Evolutionary conservation across 805 yeast genomes (phyloP), one percentile per base, ranked within the genome.

Genomic region (Candida ovalis): DNA sequence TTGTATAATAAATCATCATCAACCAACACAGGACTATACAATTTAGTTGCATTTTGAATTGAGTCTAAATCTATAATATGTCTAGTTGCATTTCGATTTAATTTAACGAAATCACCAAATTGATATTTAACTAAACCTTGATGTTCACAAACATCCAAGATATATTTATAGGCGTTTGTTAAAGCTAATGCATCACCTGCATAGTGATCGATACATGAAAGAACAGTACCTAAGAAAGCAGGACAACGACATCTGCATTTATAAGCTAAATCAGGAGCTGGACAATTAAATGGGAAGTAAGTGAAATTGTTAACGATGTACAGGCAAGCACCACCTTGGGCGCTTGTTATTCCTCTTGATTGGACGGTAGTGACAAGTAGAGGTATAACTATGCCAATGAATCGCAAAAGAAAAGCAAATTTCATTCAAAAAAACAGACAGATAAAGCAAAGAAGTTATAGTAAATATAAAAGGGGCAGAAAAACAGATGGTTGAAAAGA

Each of bases 271-370:
- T 70, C 75, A 1, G 64, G 64, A 19, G 54, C 44, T 28, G 47
- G 33, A 53, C 72, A 70, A 44, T 66, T 60, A 46, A 68, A 67
- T 21, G 70, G 70, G 42, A 59, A 63, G 7, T 55, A 50, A 2
- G 69, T 61, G 19, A 64, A 51, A 44, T 69, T 68, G 44, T 62
- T 64, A 12, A 70, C 67, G 15, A 64, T 56, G 48, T 57, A 60
- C 2, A 68, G 46, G 53, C 75, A 71, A 3, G 74, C 58, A 3
- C 72, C 72, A 13, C 73, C 74, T 40, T 62, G 60, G 21, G 57
- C 58, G 47, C 65, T 66, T 15, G 69, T 59, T 9, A 68, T 58
- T 7, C 72, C 71, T 37, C 59, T 53, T 17, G 66, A 57, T 40
- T 39, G 21, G n/a, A 51, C 48, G n/a, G 43, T 48, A 28, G 38